These are phyloP conservation scores for Arthrobotrys conoides DNA, from an alignment of 2,329 filamentous ascomycete genomes.

Conservation along the genomic window DNA sequence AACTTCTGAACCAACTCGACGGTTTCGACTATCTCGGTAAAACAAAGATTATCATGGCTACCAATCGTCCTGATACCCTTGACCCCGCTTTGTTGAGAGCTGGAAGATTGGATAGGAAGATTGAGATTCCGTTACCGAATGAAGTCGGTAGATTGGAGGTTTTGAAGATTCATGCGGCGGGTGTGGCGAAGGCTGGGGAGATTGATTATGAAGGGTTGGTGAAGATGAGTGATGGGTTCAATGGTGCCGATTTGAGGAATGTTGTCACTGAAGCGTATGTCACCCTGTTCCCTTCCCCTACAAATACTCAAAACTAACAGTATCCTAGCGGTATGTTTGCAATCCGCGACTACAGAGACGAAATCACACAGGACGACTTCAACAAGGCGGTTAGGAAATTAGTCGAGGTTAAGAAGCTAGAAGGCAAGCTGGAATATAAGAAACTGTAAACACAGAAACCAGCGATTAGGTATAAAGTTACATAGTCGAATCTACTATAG, in stretches of 20 bases:
- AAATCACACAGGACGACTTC: constrained; percentile 98
- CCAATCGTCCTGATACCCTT: constrained; percentile 95
- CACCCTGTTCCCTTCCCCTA: constrained; percentile 8
- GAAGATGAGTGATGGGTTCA: constrained; percentile 99
- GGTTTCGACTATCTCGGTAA: constrained; percentile 99
- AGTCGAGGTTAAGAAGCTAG: constrained; percentile 96
- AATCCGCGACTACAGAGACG: constrained; percentile 97
- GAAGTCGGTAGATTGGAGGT: constrained; percentile 97
- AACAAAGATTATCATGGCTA: constrained; percentile 99
- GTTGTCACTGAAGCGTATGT: constrained; percentile 98
- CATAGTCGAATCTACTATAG: constrained; percentile 12
- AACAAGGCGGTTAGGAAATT: constrained; percentile 99
- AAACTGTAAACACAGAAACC: constrained; percentile 78
- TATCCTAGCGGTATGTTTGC: constrained; percentile 84
- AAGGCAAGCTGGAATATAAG: constrained; percentile 98
- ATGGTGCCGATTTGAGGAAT: constrained; percentile 96
- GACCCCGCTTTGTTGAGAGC: constrained; percentile 93
- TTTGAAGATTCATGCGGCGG: constrained; percentile 93
- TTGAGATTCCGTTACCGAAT: constrained; percentile 96
- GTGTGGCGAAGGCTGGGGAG: constrained; percentile 90
- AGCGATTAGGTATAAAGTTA: constrained; percentile 13
- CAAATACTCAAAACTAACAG: constrained; percentile 63
- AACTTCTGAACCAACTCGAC: constrained; percentile 97
- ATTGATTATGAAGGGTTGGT: constrained; percentile 99
- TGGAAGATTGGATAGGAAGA: constrained; percentile 94